Base-by-base conservation (phyloP, 495 filamentous ascomycete genomes). In the Aspergillus leporis region DNA sequence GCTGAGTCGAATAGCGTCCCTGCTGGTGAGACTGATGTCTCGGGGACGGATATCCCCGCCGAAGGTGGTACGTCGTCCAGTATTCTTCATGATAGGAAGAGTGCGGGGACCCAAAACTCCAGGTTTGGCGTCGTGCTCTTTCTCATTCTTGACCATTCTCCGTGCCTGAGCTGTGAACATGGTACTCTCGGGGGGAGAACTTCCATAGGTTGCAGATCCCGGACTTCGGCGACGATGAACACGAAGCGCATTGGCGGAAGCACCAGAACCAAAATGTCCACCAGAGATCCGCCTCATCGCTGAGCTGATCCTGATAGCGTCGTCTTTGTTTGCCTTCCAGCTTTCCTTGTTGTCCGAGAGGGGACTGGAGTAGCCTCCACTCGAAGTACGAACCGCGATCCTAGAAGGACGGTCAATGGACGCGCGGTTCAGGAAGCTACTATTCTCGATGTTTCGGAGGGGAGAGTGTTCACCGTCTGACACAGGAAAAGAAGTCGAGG, bases 131-230 rank as follows among this genome's bases (percentile, higher is more conserved):
- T 81, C 80, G 8, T 59, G 32, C 36, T 87, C 86, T 56, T 84
- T 84, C 23, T 88, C 86, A 55, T 78, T 82, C 71, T 83, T 87
- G 22, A 86, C 85, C 86, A 91, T 89, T 14, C 88, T 76, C 31
- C 88, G 77, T 8, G 88, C 87, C 58, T 89, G 87, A 25, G 87
- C 84, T 5, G 86, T 87, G 76, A 90, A 90, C 72, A 90, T 78
- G 25, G 73, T 74, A 58, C 78, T 66, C 67, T 87, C 86, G 48
- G 73, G 81, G 1, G 84, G 83, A 25, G 86, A 83, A 56, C 79
- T 83, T 13, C 81, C 74, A 19, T 81, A 68, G 22, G 78, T 78
- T 5, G 70, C 74, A 12, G 82, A 78, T 10, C 80, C 83, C 4
- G 87, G 88, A 64, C 86, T 89, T 56, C 87, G 81, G 40, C 86